Base-by-base conservation (phyloP, 2,329 filamentous ascomycete species). In the Corinectria fuckeliana region DNA sequence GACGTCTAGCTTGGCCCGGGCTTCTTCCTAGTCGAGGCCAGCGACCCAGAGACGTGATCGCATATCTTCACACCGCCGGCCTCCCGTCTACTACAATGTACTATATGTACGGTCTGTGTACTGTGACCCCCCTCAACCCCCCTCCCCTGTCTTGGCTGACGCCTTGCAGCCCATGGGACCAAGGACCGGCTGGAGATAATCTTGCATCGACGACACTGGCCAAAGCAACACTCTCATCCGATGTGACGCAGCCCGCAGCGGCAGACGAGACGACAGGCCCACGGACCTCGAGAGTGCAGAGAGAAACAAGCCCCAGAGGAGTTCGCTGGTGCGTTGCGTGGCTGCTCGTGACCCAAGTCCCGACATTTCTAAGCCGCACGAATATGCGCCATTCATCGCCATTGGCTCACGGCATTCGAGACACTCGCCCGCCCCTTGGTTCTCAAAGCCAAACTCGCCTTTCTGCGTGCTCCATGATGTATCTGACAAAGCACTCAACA, bases 41-140 rank as follows among this genome's bases (percentile, higher is more conserved):
- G 32, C 10, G 32, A n/a, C 32, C 32, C 7, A 36, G 32, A 36
- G 32, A 18, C 11, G 18, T n/a, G 25, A 42, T 21, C 45, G 20
- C 30, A 36, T 28, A 55, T 54, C 47, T 45, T 61, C 56, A 58
- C 59, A 62, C 59, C 55, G 59, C 56, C 52, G 53, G 18, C 21
- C n/a, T 45, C n/a, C 32, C 30, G 13, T 32, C 30, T 32, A n/a
- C 13, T 51, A 9, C 28, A 14, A 5, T 4, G 30, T 28, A 32
- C 13, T 32, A n/a, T n/a, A n/a, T n/a, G n/a, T n/a, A n/a, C n/a
- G n/a, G n/a, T n/a, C n/a, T n/a, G n/a, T n/a, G n/a, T n/a, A n/a
- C n/a, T n/a, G n/a, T n/a, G n/a, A n/a, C n/a, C 34, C 5, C 34
- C 1, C 9, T 9, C n/a, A 36, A 7, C 11, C 23, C 23, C 8